Evolutionary conservation across 306 rosid species (phyloP).

Genomic region (Begonia masoniana): DNA sequence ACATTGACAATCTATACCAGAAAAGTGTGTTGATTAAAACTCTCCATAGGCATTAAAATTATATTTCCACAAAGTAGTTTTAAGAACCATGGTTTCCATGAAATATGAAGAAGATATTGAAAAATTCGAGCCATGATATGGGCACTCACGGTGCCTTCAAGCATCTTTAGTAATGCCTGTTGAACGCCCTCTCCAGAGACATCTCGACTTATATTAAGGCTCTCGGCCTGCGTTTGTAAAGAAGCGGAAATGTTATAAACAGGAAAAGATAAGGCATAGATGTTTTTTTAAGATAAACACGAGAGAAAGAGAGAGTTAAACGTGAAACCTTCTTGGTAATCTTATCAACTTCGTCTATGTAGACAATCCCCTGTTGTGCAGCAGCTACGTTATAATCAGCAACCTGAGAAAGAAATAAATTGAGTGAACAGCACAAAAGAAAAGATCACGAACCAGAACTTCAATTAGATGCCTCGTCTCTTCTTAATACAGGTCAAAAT

Average conservation of each 20-base stretch:
- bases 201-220: conserved; percentile 93
- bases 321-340: conserved; percentile 76
- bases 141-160: conserved; percentile 90
- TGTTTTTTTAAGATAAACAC: conserved; percentile 1
- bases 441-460: too few species aligned
- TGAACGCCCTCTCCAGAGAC: conserved; percentile 99
- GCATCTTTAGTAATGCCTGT: conserved; percentile 93
- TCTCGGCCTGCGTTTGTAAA: conserved; percentile 63
- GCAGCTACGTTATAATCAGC: conserved; percentile 94
- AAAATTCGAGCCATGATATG: neutral
- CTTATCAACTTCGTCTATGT: conserved; percentile 98
- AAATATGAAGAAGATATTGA: neutral
- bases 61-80: too few species aligned
- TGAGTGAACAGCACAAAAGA: too few species aligned
- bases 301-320: neutral
- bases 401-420: conserved; percentile 23
- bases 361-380: conserved; percentile 96
- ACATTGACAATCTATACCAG: conserved; percentile 75
- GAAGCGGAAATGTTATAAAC: neutral
- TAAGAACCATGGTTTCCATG: conserved; percentile 1
- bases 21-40: conserved; percentile 1
- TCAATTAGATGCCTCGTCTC: too few species aligned
- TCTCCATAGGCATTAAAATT: too few species aligned
- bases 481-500: neutral
- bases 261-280: conserved; percentile 11